Evolutionary conservation across 1,284 basidiomycete genomes (phyloP).

Genomic region (Irpex sp.): DNA sequence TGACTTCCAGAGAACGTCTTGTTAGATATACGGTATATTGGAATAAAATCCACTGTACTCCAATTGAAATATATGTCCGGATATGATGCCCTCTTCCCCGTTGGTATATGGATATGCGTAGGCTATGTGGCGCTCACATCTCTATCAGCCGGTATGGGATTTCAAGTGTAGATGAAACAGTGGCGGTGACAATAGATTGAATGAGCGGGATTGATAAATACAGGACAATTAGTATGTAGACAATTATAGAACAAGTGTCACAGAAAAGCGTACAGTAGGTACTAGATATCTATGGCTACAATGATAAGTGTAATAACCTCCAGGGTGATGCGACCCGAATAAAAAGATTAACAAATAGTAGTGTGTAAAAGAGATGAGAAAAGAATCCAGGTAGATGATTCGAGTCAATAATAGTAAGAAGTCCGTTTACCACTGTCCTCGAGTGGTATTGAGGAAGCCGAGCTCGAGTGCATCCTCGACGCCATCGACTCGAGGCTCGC

Average conservation of each 20-base stretch:
- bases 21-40: no score
- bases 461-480: conserved; percentile 43
- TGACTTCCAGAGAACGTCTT: conserved; percentile 40
- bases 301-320: neutral
- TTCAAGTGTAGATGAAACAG: no score
- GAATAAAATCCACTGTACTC: no score
- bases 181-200: no score
- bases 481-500: conserved; percentile 32
- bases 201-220: neutral
- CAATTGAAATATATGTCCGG: no score
- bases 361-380: neutral
- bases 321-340: neutral
- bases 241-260: neutral
- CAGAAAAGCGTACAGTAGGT: neutral
- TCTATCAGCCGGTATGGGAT: no score
- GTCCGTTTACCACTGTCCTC: conserved; percentile 40
- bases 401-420: neutral
- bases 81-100: no score
- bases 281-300: conserved; percentile 19
- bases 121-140: no score
- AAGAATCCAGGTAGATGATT: neutral
- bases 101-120: no score
- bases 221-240: neutral
- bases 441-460: conserved; percentile 37
- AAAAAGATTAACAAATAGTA: neutral